Evolutionary conservation across 768 basidiomycete genomes (phyloP), one percentile per base, ranked within the genome.

Genomic region (Rhodocollybia butyracea): DNA sequence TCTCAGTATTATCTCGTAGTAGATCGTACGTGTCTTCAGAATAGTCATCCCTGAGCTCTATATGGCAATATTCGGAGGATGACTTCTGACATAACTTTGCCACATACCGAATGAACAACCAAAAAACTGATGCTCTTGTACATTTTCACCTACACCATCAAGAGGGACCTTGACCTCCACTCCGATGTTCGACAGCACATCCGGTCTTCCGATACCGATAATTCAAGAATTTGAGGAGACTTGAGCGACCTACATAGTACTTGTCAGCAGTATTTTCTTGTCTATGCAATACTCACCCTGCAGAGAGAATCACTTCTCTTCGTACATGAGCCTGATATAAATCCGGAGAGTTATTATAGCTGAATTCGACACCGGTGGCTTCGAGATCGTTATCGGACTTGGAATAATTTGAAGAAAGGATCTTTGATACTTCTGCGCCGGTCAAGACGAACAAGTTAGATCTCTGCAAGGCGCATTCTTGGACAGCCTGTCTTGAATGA

Each of bases 151-250:
- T 11, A 84, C 81, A 10, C 73, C 75, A 5, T 74, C 73, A 2
- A 67, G 58, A 5, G 60, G 31, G 24, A 67, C 42, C 54, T 69
- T 68, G 22, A 68, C 54, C 0, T 65, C 56, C 38, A 86, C 70
- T 2, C 73, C 75, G 17, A 78, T 60, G 3, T 58, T 66, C 24
- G 68, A 59, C 30, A 85, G 67, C 21, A 79, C 57, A 2, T 67
- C 68, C 19, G 57, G 51, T 30, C 74, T 68, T 17, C 84, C 84
- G 52, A 85, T 78, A 22, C 84, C 5, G 81, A 83, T 3, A 85
- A 67, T 60, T 85, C 80, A 2, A 85, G 75, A 8, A 86, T 68
- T 60, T 82, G 77, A 5, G 79, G 73, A 0, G 76, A 72, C 55
- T 77, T 75, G 22, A 82, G 58, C 2, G 79, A 55, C n/a, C 71